phyloP scores from a whole-genome alignment of 169 alveolate species.

The Babesia sp. region DNA sequence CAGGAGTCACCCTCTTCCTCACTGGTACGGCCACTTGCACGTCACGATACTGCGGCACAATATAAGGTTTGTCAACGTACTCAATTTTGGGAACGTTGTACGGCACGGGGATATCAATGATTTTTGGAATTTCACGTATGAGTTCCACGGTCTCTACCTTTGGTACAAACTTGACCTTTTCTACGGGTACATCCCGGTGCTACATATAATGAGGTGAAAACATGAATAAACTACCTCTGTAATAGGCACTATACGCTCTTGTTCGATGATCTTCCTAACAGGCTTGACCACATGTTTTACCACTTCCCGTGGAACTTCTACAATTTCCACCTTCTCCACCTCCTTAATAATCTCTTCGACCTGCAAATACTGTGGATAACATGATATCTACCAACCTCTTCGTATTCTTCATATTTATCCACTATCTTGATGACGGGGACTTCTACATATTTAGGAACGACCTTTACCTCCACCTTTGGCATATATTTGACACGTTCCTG shows the following conservation, averaged over 20 bases:
- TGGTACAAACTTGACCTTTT: slow-evolving; percentile 74
- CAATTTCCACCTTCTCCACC: slow-evolving; percentile 73
- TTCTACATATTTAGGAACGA: slow-evolving; percentile 78
- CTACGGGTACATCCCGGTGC: slow-evolving; percentile 79
- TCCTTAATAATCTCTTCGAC: slow-evolving; percentile 76
- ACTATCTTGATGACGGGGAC: slow-evolving; percentile 76
- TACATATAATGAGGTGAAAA: neutral
- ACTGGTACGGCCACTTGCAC: slow-evolving; percentile 79
- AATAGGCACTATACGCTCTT: slow-evolving; percentile 72
- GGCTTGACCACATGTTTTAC: slow-evolving; percentile 75
- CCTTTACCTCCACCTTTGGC: slow-evolving; percentile 74
- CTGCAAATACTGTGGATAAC: slow-evolving; percentile 6
- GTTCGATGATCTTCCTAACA: slow-evolving; percentile 72
- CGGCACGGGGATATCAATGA: slow-evolving; percentile 78
- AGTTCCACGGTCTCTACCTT: slow-evolving; percentile 74
- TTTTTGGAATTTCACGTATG: slow-evolving; percentile 69
- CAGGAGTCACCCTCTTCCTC: slow-evolving; percentile 69
- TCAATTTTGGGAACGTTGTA: slow-evolving; percentile 72
- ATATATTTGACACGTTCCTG: slow-evolving; percentile 73
- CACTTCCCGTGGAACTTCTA: slow-evolving; percentile 76
- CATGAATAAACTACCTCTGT: slow-evolving; percentile 25
- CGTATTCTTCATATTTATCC: slow-evolving; percentile 72
- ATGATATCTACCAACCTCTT: slow-evolving; percentile 49
- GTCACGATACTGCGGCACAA: slow-evolving; percentile 73
- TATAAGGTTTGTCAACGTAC: slow-evolving; percentile 71